Evolutionary conservation across 2,329 filamentous ascomycete species (phyloP), one percentile per base, ranked within the genome.

Genomic region (Fusarium musae): DNA sequence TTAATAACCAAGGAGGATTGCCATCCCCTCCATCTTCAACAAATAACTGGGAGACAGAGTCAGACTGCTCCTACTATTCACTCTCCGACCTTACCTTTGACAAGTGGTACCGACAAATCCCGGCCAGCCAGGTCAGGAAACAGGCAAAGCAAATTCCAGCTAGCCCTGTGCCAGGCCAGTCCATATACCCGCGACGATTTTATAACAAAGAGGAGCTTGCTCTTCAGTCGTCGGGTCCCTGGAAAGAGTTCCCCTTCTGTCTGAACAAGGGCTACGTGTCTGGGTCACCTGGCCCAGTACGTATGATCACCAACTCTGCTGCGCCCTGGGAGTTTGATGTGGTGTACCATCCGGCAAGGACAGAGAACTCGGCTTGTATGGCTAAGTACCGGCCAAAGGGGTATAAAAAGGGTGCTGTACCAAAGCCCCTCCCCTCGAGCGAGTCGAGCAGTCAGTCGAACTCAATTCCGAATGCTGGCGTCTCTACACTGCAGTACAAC

Each of bases 11-110:
- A 16, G 57, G 42, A 32, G n/a, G 19, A 12, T 17, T 56, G 17
- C 15, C 44, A 6, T 16, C 43, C 13, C 32, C 50, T 16, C 36
- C 49, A 15, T 4, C 11, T 7, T 16, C 36, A 4, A 13, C 9
- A 11, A 17, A 15, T 5, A 59, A 21, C 10, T 64, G 59, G 42
- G 69, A 72, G 10, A 44, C 39, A 13, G 46, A 36, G 4, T 72
- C 69, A 2, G 46, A 71, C 17, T 71, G 52, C 37, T 71, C 69
- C 8, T 47, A 72, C 23, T 72, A 64, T n/a, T 72, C 69, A 4
- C 59, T 72, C 0, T 17, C 54, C 2, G 68, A 57, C 3, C 23
- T 72, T 0, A 11, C 34, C 6, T 16, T 58, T 9, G 68, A 72
- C 16, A 58, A 52, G 15, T 59, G 49, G 63, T 52, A 60, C 16